These are phyloP conservation scores for Conidiobolus incongruus DNA, from an alignment of 371 early-diverging fungal genomes.

Conservation along the genomic window DNA sequence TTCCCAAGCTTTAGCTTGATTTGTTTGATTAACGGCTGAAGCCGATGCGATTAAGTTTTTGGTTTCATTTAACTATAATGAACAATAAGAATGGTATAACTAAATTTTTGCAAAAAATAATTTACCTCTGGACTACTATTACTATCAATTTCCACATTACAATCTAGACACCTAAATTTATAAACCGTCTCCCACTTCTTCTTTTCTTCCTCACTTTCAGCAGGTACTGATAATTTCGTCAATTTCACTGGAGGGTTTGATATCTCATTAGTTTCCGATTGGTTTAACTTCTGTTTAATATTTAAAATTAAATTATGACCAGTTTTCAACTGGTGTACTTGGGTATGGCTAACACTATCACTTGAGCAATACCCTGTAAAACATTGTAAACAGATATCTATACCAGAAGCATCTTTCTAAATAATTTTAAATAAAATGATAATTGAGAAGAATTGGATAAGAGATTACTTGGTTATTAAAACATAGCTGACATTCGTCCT, in stretches of 20 bases:
- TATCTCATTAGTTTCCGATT: slow-evolving; percentile 11
- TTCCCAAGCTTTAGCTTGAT: slow-evolving; percentile 84
- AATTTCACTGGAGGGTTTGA: slow-evolving; percentile 60
- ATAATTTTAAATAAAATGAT: not conserved
- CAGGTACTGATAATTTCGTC: slow-evolving; percentile 67
- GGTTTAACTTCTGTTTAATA: slow-evolving; percentile 37
- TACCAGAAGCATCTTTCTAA: slow-evolving; percentile 42
- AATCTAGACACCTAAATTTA: slow-evolving; percentile 38
- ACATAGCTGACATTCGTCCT: slow-evolving; percentile 90
- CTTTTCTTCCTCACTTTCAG: slow-evolving; percentile 34
- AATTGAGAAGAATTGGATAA: not conserved
- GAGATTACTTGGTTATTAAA: slow-evolving; percentile 56
- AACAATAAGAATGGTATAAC: not conserved
- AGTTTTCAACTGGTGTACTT: slow-evolving; percentile 37
- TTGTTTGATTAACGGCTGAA: slow-evolving; percentile 56
- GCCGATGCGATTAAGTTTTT: slow-evolving; percentile 46
- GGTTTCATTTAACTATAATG: slow-evolving; percentile 21
- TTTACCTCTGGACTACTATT: slow-evolving; percentile 11
- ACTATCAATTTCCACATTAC: slow-evolving; percentile 18
- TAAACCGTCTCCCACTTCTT: slow-evolving; percentile 33
- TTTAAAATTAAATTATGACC: slow-evolving; percentile 63
- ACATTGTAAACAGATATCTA: slow-evolving; percentile 84
- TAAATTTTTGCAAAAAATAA: not conserved
- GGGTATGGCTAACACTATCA: slow-evolving; percentile 34
- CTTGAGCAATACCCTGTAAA: slow-evolving; percentile 53